A percentile compares a stretch with the other conserved stretches of the same genome.
phyloP scores from a whole-genome alignment of 2,329 filamentous ascomycete genomes.

The Aspergillus flavus region DNA sequence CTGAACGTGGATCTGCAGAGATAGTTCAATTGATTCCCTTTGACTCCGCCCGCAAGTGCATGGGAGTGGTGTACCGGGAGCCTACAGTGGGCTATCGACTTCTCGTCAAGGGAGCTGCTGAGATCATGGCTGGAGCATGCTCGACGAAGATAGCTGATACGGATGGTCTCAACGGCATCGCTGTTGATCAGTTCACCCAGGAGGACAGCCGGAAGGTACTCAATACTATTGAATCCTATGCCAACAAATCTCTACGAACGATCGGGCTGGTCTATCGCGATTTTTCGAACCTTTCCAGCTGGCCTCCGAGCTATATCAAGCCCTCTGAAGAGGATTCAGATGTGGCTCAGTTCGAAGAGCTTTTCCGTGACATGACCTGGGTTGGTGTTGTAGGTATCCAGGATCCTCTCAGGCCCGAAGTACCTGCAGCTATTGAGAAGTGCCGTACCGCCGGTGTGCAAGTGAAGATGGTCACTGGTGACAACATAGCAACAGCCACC shows the following conservation, averaged over 20 bases:
- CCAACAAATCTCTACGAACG: slow-evolving; percentile 66
- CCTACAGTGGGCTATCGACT: slow-evolving; percentile 45
- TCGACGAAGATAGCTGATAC: slow-evolving; percentile 37
- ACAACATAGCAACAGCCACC: slow-evolving; percentile 71
- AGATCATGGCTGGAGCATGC: slow-evolving; percentile 46
- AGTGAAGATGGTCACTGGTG: slow-evolving; percentile 73
- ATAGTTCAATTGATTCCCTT: slow-evolving; percentile 72
- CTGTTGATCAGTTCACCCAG: slow-evolving; percentile 29
- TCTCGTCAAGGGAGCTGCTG: slow-evolving; percentile 53
- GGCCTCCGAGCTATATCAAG: slow-evolving; percentile 63
- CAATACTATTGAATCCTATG: slow-evolving; percentile 45
- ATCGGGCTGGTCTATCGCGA: slow-evolving; percentile 76
- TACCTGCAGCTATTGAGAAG: slow-evolving; percentile 66
- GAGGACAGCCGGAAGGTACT: slow-evolving; percentile 31
- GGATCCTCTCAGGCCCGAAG: slow-evolving; percentile 70
- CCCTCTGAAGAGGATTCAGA: slow-evolving; percentile 62
- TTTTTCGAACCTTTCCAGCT: slow-evolving; percentile 68
- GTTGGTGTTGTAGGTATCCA: slow-evolving; percentile 74
- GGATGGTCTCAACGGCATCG: slow-evolving; percentile 26
- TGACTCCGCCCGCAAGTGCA: slow-evolving; percentile 73
- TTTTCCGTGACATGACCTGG: slow-evolving; percentile 74
- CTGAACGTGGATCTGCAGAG: slow-evolving; percentile 63
- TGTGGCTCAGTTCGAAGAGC: slow-evolving; percentile 66
- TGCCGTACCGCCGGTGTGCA: slow-evolving; percentile 70
- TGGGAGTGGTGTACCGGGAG: slow-evolving; percentile 51